Conservation (phyloP, 495 filamentous ascomycete genomes). For the Schizothecium vesticola region DNA sequence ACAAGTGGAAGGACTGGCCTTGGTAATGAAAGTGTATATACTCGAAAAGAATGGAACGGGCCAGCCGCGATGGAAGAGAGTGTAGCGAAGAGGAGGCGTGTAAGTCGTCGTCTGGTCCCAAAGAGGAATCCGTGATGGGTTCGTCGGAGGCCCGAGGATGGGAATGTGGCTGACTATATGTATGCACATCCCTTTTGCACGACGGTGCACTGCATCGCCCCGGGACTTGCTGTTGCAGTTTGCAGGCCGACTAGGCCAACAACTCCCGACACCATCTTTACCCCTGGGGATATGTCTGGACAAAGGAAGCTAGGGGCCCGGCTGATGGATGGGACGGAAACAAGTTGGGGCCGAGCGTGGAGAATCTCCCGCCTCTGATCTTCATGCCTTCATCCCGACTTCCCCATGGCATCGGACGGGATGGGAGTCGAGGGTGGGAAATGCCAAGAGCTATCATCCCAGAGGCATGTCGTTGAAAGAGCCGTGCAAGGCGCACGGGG, state of each 20-base stretch:
- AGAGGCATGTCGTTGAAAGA: not conserved
- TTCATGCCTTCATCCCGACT: not conserved
- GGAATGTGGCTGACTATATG: not conserved
- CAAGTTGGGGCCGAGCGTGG: not conserved
- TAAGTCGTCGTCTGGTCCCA: not conserved
- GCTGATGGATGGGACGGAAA: not conserved
- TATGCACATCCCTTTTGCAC: not conserved
- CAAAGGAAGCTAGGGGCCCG: not conserved
- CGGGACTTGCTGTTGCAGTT: not conserved
- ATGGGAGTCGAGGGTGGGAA: not conserved
- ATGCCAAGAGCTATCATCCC: not conserved
- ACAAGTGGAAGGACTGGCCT: not conserved
- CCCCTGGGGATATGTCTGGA: not conserved
- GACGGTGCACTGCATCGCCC: not conserved
- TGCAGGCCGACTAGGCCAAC: not conserved
- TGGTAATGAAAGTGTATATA: not conserved
- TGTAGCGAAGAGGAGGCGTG: constrained; percentile 1
- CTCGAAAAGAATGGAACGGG: not conserved
- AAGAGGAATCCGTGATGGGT: not conserved
- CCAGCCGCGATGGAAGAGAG: not conserved
- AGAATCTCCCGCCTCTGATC: not conserved
- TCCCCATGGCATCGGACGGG: not conserved
- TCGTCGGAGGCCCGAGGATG: not conserved
- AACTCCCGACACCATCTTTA: not conserved
- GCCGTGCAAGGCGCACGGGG: constrained; percentile 5